Percentiles rank a stretch among this genome's conserved stretches.
Conservation (phyloP, 164 flowering plant species). For the Chimonanthus salicifolius region DNA sequence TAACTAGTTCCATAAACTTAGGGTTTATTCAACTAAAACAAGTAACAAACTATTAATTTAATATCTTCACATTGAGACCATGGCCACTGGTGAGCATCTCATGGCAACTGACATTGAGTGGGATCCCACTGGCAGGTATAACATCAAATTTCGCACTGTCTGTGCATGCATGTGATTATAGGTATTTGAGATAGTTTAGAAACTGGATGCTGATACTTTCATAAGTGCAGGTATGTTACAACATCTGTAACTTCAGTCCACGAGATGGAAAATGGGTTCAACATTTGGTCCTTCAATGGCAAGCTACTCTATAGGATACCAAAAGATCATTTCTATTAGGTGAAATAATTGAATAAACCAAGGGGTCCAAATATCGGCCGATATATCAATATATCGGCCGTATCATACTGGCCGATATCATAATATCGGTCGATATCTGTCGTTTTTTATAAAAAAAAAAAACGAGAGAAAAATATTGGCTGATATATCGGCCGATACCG, state of each 20-base stretch:
- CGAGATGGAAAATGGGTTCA: conserved; percentile 98
- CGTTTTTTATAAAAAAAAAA: too few relatives aligned
- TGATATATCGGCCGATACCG: too few relatives aligned
- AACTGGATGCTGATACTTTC: background rate
- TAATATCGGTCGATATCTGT: too few relatives aligned
- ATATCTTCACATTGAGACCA: conserved; percentile 33
- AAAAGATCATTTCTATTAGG: conserved; percentile 92
- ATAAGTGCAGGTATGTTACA: conserved; percentile 67
- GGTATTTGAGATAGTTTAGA: conserved; percentile 12
- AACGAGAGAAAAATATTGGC: too few relatives aligned
- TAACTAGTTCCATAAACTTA: too few relatives aligned
- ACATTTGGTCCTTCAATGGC: conserved; percentile 92
- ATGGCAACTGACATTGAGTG: conserved; percentile 97
- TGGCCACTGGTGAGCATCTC: conserved; percentile 90
- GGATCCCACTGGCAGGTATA: conserved; percentile 98
- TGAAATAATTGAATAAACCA: conserved; percentile 7
- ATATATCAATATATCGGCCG: too few relatives aligned
- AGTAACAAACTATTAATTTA: too few relatives aligned
- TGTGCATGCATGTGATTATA: background rate
- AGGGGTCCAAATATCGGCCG: too few relatives aligned
- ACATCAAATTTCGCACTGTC: background rate
- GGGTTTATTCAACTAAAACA: too few relatives aligned
- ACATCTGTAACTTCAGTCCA: conserved; percentile 95
- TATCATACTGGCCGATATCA: too few relatives aligned
- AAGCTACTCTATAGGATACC: conserved; percentile 75